These are phyloP conservation scores for Cyberlindnera mrakii DNA, from an alignment of 805 yeast species.

Conservation along the genomic window DNA sequence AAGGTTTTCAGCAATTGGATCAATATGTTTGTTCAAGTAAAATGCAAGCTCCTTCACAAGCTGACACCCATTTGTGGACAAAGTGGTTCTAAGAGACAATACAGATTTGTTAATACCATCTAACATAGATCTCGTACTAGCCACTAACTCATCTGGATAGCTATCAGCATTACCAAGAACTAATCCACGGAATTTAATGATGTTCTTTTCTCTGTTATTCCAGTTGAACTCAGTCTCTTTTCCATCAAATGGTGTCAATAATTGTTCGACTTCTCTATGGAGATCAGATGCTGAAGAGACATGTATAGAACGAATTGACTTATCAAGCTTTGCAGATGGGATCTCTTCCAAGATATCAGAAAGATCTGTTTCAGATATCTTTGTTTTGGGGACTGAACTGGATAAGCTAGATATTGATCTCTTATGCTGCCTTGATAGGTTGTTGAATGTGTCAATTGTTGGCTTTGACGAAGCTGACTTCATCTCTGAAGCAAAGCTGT, in stretches of 20 bases:
- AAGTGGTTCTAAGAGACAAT: constrained; percentile 75
- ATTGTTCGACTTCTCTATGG: constrained; percentile 21
- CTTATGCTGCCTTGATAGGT: constrained; percentile 11
- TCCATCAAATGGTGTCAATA: constrained; percentile 47
- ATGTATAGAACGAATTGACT: constrained; percentile 7
- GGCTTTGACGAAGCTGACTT: constrained; percentile 7
- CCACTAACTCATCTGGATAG: constrained; percentile 31
- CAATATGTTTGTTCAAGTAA: constrained; percentile 22
- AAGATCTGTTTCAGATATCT: constrained; percentile 7
- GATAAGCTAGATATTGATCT: background rate
- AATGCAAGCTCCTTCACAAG: constrained; percentile 57
- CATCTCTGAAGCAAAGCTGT: constrained; percentile 12
- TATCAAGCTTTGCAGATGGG: constrained; percentile 18
- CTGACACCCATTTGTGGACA: constrained; percentile 71
- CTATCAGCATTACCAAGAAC: constrained; percentile 52
- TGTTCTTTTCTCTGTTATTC: constrained; percentile 60
- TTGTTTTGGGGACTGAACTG: background rate
- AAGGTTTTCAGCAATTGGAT: constrained; percentile 28
- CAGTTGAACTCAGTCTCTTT: constrained; percentile 89
- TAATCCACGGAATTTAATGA: constrained; percentile 51
- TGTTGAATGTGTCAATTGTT: constrained; percentile 23
- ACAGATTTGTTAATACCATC: constrained; percentile 65
- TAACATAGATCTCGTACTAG: constrained; percentile 30
- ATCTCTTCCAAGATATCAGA: constrained; percentile 12
- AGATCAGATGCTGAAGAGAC: constrained; percentile 17